Evolutionary conservation across 768 basidiomycete species (phyloP), one percentile per base, ranked within the genome.

Genomic region (Krasilnikovozyma curviuscula): DNA sequence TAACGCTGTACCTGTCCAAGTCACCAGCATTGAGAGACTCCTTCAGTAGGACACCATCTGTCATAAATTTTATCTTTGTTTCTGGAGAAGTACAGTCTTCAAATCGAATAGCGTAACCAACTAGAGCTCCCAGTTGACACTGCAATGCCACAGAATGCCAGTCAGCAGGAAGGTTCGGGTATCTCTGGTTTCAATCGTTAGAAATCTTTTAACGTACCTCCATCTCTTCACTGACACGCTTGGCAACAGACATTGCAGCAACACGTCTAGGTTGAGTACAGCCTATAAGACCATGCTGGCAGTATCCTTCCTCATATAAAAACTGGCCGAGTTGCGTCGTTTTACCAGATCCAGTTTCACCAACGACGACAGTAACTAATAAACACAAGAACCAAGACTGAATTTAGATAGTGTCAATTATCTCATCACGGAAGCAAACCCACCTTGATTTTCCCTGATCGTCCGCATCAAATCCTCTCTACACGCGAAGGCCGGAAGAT

Each of bases 341-440:
- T 68, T 98, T 98, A 6, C 93, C 93, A 0, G 91, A 97, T 9
- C 93, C 93, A n/a, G 93, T 98, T 66, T 98, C 93, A n/a, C 93
- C 93, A 33, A 98, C 83, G 32, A 97, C 85, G 48, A 98, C 77
- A 40, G 83, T 70, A 31, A 97, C 93, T 93, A 55, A 24, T 33
- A 13, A 32, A 12, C 32, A 3, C 14, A 12, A 24, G n/a, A 13
- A 28, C 30, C 31, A 12, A 29, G 6, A 25, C 5, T 28, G 16
- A 28, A 31, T 7, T 28, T 27, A 18, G 19, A 27, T 21, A 14
- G 19, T 16, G 7, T n/a, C 30, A 32, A 3, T 14, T 21, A 35
- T 21, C 16, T 32, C n/a, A 10, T 14, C 13, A 18, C 10, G 6
- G 33, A 12, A 39, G n/a, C 18, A 7, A 41, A 57, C 65, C 41